Evolutionary conservation across 257 asterid species (phyloP).

Genomic region (Fraxinus anomala): DNA sequence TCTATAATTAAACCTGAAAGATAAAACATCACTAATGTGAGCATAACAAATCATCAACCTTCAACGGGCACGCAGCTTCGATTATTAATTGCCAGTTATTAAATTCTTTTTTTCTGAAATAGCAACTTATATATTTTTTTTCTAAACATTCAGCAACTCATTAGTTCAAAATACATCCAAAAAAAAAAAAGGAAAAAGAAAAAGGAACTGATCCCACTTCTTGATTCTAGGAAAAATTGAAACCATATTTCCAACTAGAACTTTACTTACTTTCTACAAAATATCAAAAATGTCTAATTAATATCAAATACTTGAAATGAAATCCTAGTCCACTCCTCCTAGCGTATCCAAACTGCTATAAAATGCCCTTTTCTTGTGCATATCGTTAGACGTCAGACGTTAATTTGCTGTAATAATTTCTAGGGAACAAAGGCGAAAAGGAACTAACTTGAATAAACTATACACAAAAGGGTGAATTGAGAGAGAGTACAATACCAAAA

Average conservation of each 20-base stretch:
- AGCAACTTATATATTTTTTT: background rate
- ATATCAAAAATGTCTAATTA: background rate
- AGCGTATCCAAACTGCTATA: too few relatives aligned
- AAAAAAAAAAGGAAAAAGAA: background rate
- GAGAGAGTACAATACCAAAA: conserved; percentile 60
- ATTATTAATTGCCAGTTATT: conserved; percentile 7
- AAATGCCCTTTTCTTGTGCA: too few relatives aligned
- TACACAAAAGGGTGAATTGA: background rate
- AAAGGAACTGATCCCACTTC: background rate
- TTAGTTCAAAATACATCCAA: background rate
- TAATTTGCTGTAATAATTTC: too few relatives aligned
- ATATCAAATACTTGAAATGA: background rate
- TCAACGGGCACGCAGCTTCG: conserved; percentile 6
- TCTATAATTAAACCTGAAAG: conserved; percentile 87
- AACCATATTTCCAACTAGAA: too few relatives aligned
- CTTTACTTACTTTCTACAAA: background rate
- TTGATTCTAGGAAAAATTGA: too few relatives aligned
- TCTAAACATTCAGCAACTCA: conserved; percentile 12
- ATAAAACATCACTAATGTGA: background rate
- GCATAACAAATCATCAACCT: conserved; percentile 18
- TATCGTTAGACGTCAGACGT: too few relatives aligned
- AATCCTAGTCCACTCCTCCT: too few relatives aligned
- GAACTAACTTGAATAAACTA: too few relatives aligned
- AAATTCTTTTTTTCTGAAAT: background rate
- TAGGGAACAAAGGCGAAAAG: background rate